Evolutionary conservation across 768 basidiomycete genomes (phyloP).

Genomic region (Mrakia frigida): DNA sequence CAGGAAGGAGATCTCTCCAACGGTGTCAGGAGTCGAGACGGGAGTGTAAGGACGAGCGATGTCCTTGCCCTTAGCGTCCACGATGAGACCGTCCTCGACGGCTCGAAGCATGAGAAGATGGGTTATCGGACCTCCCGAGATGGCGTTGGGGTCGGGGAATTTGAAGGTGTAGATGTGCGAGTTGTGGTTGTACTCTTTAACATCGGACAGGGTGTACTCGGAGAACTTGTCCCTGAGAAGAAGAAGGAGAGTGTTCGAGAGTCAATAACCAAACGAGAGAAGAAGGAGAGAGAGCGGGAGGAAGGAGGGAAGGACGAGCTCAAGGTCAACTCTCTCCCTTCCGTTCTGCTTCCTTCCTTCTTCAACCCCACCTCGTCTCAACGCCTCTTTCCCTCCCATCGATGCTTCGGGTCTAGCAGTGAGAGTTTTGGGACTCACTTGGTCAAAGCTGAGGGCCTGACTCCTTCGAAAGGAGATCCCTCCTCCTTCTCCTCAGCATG

Average conservation of each 20-base stretch:
- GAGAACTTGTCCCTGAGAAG: slow-evolving; percentile 20
- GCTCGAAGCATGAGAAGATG: slow-evolving; percentile 74
- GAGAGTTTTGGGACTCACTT: background rate
- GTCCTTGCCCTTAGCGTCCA: slow-evolving; percentile 66
- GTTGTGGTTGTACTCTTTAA: slow-evolving; percentile 79
- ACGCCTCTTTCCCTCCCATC: background rate
- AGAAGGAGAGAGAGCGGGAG: no score
- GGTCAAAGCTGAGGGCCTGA: slow-evolving; percentile 19
- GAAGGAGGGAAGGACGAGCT: background rate
- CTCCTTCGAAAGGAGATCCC: slow-evolving; percentile 8
- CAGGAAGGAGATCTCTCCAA: slow-evolving; percentile 71
- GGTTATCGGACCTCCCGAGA: slow-evolving; percentile 70
- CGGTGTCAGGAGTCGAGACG: slow-evolving; percentile 66
- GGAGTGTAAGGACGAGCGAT: slow-evolving; percentile 86
- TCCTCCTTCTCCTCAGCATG: background rate
- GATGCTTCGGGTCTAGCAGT: no score
- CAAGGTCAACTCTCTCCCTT: background rate
- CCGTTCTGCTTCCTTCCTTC: background rate
- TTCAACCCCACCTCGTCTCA: background rate
- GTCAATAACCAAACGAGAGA: no score
- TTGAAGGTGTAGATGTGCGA: slow-evolving; percentile 49
- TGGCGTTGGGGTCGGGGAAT: slow-evolving; percentile 47
- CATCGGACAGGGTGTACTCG: slow-evolving; percentile 28
- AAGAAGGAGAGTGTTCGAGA: no score
- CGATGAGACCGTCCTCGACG: slow-evolving; percentile 58